Base-by-base conservation (phyloP, 345 rosid species). In the Eucalyptus pumila region DNA sequence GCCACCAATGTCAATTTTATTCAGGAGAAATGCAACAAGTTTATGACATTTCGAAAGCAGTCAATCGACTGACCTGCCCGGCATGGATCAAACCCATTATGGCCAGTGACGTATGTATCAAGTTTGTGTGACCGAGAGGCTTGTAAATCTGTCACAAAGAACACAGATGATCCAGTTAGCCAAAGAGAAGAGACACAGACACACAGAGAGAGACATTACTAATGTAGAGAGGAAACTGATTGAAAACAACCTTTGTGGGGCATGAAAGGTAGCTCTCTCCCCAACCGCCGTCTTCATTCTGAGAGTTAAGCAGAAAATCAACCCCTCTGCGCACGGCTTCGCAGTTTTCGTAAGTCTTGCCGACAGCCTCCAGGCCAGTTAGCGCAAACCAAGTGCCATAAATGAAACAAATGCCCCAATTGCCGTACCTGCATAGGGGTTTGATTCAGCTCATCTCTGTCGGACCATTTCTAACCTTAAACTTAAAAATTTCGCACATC, bases 191-290 rank as follows among this genome's bases (percentile, higher is more conserved):
- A 16, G 44, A 69, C 44, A 69, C 14, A 17, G 7, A 17, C 44
- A 15, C 23, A 2, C 9, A 34, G 26, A 72, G 14, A 69, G 44
- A 34, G 80, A 32, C 44, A 34, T 72, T 3, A 34, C 81, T 34
- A 34, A 69, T 34, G 27, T 52, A 24, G 52, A 80, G 37, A 24
- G 65, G 65, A 24, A n/a, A 50, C 81, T 10, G 32, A 89, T 24
- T 24, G 62, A 85, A 85, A 85, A n/a, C 34, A 16, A 93, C 95
- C 94, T 90, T 89, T 7, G 92, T 89, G n/a, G 94, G 94, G 87
- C 96, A 95, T 86, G 96, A 94, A 69, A 90, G 91, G 65, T 90
- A 92, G 92, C 94, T 94, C 90, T 94, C 97, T 30, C 94, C 95
- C 96, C 95, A 95, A 11, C 96, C 96, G 76, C 97, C 97, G 88